Base-by-base conservation (phyloP, 805 yeast genomes). In the Peterozyma xylosa region DNA sequence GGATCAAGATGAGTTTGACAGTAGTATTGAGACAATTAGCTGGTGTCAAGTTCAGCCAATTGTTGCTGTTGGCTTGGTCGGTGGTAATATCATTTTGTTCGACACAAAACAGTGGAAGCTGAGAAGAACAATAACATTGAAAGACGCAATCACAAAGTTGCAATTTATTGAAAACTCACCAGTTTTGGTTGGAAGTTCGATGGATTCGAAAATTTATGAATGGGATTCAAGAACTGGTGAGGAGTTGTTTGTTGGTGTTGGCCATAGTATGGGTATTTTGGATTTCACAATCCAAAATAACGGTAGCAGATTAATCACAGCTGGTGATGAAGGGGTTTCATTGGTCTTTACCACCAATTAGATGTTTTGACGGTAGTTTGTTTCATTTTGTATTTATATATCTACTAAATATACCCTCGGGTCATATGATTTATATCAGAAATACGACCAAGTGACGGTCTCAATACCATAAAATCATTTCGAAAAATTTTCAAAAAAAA, bases 291-390 rank as follows among this genome's bases (percentile, higher is more conserved):
- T 82, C 37, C 76, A 80, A 45, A 80, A 77, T 35, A 66, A 75
- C 38, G 91, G 88, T 27, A 71, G 74, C 42, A 80, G 82, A 59
- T 56, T 93, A 38, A 73, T 89, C 33, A 87, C 97, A 16, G 99
- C 96, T 11, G 97, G 97, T 50, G 99, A 93, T 61, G 99, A 93
- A 63, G 96, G 96, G 52, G 96, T 93, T 30, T 78, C 95, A 11
- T 68, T 91, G 50, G 76, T 91, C 10, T 89, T 80, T 21, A 21
- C 27, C 7, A 21, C 27, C 4, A 21, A 21, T 7, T 21, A 21
- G 27, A 21, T 21, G 27, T 7, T 21, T 4, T 21, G 27, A 21
- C 27, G 7, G 27, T 21, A 21, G 27, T 21, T 21, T 21, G 27
- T 21, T 21, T 21, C 27, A 21, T 21, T 21, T 21, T 21, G 27